Base-by-base conservation (phyloP, 129 eudicot genomes). In the Chrysanthemum seticuspe region DNA sequence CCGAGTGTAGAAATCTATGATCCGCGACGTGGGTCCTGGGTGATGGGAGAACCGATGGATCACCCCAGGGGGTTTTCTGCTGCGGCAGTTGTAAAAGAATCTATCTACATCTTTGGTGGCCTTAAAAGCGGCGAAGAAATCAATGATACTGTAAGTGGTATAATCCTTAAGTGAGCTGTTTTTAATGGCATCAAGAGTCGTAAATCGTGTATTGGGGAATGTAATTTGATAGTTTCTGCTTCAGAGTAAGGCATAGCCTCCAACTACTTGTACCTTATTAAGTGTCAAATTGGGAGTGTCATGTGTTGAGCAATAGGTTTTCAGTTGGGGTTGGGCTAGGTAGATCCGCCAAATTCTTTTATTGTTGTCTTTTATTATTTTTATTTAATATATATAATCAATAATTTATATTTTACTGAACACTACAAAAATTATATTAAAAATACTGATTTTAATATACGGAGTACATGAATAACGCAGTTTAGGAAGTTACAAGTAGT, bases 1-100 rank as follows among this genome's bases (percentile, higher is more conserved):
- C 54, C 74, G 1, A 83, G 77, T 54, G 61, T 79, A 21, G 97
- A 91, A 74, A 81, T 85, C 61, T 91, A 74, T 56, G 97, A 91
- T 70, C 91, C 97, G 66, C 87, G 97, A 70, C 55, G 34, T 54
- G 89, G 83, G 15, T 65, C 77, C 18, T 91, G 97, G 97, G 77
- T 80, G 79, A 13, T 21, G 7, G 88, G 83, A 66, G 87, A 86
- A 44, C 86, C 97, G 40, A 81, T 91, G 97, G 79, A 80, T 19
- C 64, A 78, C 40, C 36, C 76, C 19, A 76, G 91, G 79, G 97
- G 97, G 40, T 91, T 85, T 80, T 74, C 75, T 12, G 83, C 83
- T 59, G 80, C 95, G 47, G 95, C 82, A 6, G 87, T 83, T 53
- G 77, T 85, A 50, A 75, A 73, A 29, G 91, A 77, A 18, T 81